Evolutionary conservation across 306 rosid genomes (phyloP).

Genomic region (Cyclanthera cordifolia): DNA sequence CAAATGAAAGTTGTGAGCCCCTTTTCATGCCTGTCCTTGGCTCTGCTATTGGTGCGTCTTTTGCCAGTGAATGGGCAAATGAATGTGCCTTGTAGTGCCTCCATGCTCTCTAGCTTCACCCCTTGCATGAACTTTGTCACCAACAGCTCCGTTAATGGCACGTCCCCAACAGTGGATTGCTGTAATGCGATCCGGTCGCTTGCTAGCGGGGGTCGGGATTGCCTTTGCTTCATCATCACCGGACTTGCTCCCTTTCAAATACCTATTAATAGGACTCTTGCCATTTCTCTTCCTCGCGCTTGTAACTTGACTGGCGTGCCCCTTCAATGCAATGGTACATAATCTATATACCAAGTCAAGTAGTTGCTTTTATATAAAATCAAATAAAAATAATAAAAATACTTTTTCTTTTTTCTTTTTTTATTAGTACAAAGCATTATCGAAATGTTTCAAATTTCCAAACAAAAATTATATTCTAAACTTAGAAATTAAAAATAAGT

Average conservation of each 20-base stretch:
- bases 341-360: too few species aligned
- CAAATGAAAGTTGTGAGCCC: slow-evolving; percentile 23
- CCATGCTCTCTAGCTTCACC: slow-evolving; percentile 34
- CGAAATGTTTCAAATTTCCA: too few species aligned
- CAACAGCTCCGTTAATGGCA: slow-evolving; percentile 41
- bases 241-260: slow-evolving; percentile 45
- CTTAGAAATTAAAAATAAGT: too few species aligned
- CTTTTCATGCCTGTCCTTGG: slow-evolving; percentile 8
- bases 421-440: too few species aligned
- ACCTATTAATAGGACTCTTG: slow-evolving; percentile 50
- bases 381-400: too few species aligned
- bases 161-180: too few species aligned
- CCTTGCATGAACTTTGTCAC: slow-evolving; percentile 56
- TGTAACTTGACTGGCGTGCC: slow-evolving; percentile 67
- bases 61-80: slow-evolving; percentile 34
- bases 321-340: slow-evolving; percentile 35
- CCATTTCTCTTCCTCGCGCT: slow-evolving; percentile 79
- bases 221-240: slow-evolving; percentile 48
- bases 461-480: too few species aligned
- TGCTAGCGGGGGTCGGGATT: slow-evolving; percentile 39
- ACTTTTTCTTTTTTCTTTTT: too few species aligned
- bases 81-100: slow-evolving; percentile 38
- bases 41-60: slow-evolving; percentile 14
- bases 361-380: too few species aligned
- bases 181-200: slow-evolving; percentile 31